Percentiles rank a stretch among this genome's conserved stretches.
Conservation (phyloP, 2,329 filamentous ascomycete species). For the Cordyceps militaris region DNA sequence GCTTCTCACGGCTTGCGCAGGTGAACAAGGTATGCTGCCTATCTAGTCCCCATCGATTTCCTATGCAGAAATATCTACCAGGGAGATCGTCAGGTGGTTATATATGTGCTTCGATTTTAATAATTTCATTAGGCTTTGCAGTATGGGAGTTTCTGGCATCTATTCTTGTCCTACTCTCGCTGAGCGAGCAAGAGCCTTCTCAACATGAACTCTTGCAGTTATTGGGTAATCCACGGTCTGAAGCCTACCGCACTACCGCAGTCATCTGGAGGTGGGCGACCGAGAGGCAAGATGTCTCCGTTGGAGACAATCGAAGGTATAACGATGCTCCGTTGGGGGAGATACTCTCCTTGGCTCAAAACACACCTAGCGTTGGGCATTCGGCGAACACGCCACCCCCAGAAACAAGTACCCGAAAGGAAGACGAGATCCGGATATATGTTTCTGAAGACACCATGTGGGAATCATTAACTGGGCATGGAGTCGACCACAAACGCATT, state of each 20-base stretch:
- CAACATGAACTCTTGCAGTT: conserved; percentile 16
- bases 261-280: conserved; percentile 32
- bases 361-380: background rate
- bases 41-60: background rate
- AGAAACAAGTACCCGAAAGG: background rate
- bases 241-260: conserved; percentile 22
- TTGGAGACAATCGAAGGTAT: conserved; percentile 26
- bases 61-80: background rate
- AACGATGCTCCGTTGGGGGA: conserved; percentile 34
- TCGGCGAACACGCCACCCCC: background rate
- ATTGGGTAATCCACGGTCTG: conserved; percentile 10
- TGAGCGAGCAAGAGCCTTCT: conserved; percentile 7
- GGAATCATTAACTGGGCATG: conserved; percentile 53
- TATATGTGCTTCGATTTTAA: background rate
- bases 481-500: conserved; percentile 50
- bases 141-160: conserved; percentile 26
- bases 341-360: conserved; percentile 20
- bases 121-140: conserved; percentile 22
- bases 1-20: conserved; percentile 31
- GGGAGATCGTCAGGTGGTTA: background rate
- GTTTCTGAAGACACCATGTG: conserved; percentile 51
- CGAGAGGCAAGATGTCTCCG: conserved; percentile 28
- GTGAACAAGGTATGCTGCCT: conserved; percentile 29
- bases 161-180: conserved; percentile 20
- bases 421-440: conserved; percentile 29